phyloP scores from a whole-genome alignment of 306 rosid species.

The Cucumis cinereus region DNA sequence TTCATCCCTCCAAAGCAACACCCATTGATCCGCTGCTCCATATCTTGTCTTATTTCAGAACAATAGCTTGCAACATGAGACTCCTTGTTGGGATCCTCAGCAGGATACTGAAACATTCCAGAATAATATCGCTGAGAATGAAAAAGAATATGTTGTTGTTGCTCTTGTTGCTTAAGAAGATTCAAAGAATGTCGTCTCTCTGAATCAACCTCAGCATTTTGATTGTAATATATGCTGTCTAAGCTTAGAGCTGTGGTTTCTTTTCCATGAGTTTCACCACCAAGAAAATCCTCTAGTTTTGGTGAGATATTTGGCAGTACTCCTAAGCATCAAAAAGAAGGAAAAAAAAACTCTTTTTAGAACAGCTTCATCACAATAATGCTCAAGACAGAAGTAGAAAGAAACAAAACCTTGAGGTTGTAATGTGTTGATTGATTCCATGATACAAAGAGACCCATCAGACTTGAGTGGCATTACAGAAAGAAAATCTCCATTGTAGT shows the following conservation, averaged over 20 bases:
- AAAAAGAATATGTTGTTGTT: slow-evolving; percentile 12
- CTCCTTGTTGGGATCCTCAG: slow-evolving; percentile 33
- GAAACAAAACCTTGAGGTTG: slow-evolving; percentile 50
- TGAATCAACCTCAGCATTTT: slow-evolving; percentile 27
- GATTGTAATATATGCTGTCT: slow-evolving; percentile 56
- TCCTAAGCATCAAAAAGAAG: slow-evolving; percentile 12
- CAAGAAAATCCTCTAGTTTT: slow-evolving; percentile 77
- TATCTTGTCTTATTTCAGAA: slow-evolving; percentile 22
- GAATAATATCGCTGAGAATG: slow-evolving; percentile 41
- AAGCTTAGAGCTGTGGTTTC: slow-evolving; percentile 67
- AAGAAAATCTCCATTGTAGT: slow-evolving; percentile 26
- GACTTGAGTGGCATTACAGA: slow-evolving; percentile 87
- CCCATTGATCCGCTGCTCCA: slow-evolving; percentile 36
- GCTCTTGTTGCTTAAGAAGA: slow-evolving; percentile 30
- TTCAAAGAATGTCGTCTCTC: slow-evolving; percentile 29
- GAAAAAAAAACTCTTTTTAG: background rate
- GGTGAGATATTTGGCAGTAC: slow-evolving; percentile 67
- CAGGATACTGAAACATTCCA: slow-evolving; percentile 35
- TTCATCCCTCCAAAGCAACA: slow-evolving; percentile 22
- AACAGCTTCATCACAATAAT: background rate
- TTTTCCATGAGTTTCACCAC: slow-evolving; percentile 59
- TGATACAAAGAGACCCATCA: slow-evolving; percentile 84
- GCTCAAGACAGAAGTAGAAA: background rate
- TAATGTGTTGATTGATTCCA: slow-evolving; percentile 71
- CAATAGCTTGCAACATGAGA: slow-evolving; percentile 20